Evolutionary conservation across 2,329 filamentous ascomycete genomes (phyloP).

Genomic region (Cercospora beticola): DNA sequence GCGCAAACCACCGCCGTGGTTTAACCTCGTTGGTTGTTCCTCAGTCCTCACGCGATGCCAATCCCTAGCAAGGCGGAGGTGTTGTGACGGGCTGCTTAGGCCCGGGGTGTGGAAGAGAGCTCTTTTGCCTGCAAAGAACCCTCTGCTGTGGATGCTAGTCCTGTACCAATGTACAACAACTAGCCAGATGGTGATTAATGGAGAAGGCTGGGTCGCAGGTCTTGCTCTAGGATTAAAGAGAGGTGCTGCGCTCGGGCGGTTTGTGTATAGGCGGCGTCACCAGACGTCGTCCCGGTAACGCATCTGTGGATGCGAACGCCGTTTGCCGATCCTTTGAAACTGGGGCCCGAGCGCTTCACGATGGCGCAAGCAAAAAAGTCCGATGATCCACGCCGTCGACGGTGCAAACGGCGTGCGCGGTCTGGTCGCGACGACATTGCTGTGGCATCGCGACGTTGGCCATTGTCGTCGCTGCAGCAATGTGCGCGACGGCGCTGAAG

Average conservation of each 20-base stretch:
- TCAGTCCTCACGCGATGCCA: slow-evolving; percentile 14
- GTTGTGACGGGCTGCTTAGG: slow-evolving; percentile 1
- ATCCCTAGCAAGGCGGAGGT: slow-evolving; percentile 12
- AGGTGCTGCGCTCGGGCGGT: slow-evolving; percentile 1
- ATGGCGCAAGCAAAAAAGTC: not conserved
- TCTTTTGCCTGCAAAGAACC: slow-evolving; percentile 2
- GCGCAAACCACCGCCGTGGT: slow-evolving; percentile 17
- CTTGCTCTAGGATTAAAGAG: slow-evolving; percentile 1
- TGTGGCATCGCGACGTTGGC: slow-evolving; percentile 1
- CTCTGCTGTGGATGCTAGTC: not conserved
- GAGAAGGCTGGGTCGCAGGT: slow-evolving; percentile 1
- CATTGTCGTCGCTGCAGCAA: not conserved
- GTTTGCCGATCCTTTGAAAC: not conserved
- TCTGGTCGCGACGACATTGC: not conserved
- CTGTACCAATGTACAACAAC: not conserved
- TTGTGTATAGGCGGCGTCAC: not conserved
- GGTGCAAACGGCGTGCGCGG: not conserved
- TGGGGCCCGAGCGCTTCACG: not conserved
- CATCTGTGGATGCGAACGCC: not conserved
- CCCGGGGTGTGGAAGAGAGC: not conserved
- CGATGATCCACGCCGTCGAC: not conserved
- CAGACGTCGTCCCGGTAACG: slow-evolving; percentile 1
- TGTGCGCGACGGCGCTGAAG: not conserved
- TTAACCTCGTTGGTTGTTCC: slow-evolving; percentile 1
- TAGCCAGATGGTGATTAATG: not conserved